A percentile compares a stretch with the other conserved stretches of the same genome.
These are phyloP conservation scores for Debaryomyces fabryi DNA, from an alignment of 1,139 yeast genomes.

Conservation along the genomic window DNA sequence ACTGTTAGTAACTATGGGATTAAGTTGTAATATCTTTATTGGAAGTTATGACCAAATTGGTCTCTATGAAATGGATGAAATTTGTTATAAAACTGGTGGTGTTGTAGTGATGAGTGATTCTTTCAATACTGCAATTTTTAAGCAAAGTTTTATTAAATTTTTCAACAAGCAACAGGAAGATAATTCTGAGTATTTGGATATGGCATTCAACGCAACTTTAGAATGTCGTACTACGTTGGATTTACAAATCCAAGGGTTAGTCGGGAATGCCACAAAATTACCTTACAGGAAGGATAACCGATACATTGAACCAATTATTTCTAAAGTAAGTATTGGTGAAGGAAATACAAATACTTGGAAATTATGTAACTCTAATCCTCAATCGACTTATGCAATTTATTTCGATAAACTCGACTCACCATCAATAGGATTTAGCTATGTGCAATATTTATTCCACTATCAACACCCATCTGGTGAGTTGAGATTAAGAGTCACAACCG, in stretches of 20 bases:
- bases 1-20: slow-evolving; percentile 44
- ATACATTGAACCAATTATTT: slow-evolving; percentile 27
- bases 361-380: slow-evolving; percentile 55
- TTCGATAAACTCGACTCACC: slow-evolving; percentile 53
- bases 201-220: slow-evolving; percentile 61
- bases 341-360: slow-evolving; percentile 66
- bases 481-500: slow-evolving; percentile 54
- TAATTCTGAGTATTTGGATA: slow-evolving; percentile 37
- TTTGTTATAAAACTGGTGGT: slow-evolving; percentile 64
- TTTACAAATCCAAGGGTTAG: slow-evolving; percentile 56
- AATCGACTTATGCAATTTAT: slow-evolving; percentile 59
- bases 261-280: slow-evolving; percentile 58
- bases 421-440: slow-evolving; percentile 33
- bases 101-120: slow-evolving; percentile 63
- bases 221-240: slow-evolving; percentile 55
- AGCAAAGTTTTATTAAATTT: slow-evolving; percentile 61
- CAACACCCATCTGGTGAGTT: slow-evolving; percentile 57
- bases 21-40: slow-evolving; percentile 58
- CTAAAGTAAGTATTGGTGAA: slow-evolving; percentile 43
- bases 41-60: slow-evolving; percentile 74
- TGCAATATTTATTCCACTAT: slow-evolving; percentile 78
- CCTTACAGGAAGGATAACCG: slow-evolving; percentile 34
- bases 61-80: slow-evolving; percentile 62
- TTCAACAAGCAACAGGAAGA: slow-evolving; percentile 38
- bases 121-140: slow-evolving; percentile 65